phyloP scores from a whole-genome alignment of 202 grass and related monocot species.

The Setaria italica region DNA sequence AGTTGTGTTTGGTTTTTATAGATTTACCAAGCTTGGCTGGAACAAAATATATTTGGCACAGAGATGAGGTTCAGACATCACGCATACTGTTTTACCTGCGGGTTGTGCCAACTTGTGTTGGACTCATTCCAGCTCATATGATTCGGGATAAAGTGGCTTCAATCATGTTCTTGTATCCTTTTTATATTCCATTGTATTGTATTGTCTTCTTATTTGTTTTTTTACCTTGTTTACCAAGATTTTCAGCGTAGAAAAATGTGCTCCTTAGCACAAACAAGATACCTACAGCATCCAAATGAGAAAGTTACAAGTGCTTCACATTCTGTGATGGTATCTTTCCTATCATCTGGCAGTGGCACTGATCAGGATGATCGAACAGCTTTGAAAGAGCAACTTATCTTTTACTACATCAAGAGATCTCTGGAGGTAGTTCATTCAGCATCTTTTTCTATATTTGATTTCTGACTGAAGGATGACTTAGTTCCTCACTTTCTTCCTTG shows the following conservation, averaged over 20 bases:
- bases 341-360: conserved; percentile 66
- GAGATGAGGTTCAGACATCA: conserved; percentile 89
- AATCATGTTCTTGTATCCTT: conserved; percentile 89
- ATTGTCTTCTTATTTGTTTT: conserved; percentile 26
- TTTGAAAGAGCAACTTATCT: conserved; percentile 87
- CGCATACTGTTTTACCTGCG: conserved; percentile 88
- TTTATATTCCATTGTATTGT: conserved; percentile 1
- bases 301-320: conserved; percentile 88
- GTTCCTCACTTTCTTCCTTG: neutral
- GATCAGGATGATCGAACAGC: conserved; percentile 58
- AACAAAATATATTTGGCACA: conserved; percentile 68
- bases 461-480: neutral
- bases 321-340: conserved; percentile 88
- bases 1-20: conserved; percentile 50
- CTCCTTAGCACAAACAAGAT: conserved; percentile 72
- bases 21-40: conserved; percentile 53
- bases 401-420: conserved; percentile 81
- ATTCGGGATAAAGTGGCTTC: conserved; percentile 65
- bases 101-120: conserved; percentile 80
- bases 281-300: conserved; percentile 88
- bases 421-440: conserved; percentile 59
- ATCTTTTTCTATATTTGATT: conserved; percentile 2
- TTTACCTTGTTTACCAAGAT: conserved; percentile 16
- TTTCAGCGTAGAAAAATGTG: conserved; percentile 15
- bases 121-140: conserved; percentile 57